These are phyloP conservation scores for Anthracocystis panici-leucophaei DNA, from an alignment of 1,284 basidiomycete species.

Conservation along the genomic window DNA sequence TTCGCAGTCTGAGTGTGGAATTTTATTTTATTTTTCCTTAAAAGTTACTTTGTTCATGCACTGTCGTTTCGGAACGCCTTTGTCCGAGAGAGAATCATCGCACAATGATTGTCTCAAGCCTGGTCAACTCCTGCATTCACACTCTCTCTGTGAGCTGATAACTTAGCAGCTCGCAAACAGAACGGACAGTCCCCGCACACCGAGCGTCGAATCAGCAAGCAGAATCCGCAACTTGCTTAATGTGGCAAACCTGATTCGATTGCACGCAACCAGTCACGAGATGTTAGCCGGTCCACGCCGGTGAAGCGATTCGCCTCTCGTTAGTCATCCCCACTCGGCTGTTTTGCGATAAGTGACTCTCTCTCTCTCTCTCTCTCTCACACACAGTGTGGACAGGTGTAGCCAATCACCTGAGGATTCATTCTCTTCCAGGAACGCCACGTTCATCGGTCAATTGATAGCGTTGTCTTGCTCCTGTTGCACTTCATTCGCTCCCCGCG, in stretches of 20 bases:
- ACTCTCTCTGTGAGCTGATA: too few relatives aligned
- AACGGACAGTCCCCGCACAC: too few relatives aligned
- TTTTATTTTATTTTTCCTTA: too few relatives aligned
- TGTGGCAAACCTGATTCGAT: conserved; percentile 2
- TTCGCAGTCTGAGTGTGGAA: too few relatives aligned
- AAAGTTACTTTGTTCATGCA: too few relatives aligned
- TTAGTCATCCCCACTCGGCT: conserved; percentile 3
- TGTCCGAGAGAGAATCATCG: too few relatives aligned
- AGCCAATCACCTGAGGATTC: not conserved
- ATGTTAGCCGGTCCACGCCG: not conserved
- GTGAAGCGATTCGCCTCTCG: not conserved
- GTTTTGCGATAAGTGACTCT: not conserved
- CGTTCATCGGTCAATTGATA: not conserved
- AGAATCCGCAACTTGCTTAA: not conserved
- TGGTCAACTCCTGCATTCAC: too few relatives aligned
- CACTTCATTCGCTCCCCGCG: not conserved
- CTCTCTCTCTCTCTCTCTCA: conserved; percentile 3
- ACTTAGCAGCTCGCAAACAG: too few relatives aligned
- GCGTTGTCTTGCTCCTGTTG: not conserved
- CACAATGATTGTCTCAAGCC: too few relatives aligned
- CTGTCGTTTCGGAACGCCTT: too few relatives aligned
- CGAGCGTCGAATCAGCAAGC: too few relatives aligned
- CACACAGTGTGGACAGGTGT: not conserved
- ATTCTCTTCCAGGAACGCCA: conserved; percentile 1
- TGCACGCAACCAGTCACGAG: not conserved